These are phyloP conservation scores for Bipolaris victoriae DNA, from an alignment of 2,329 filamentous ascomycete species.

Conservation along the genomic window DNA sequence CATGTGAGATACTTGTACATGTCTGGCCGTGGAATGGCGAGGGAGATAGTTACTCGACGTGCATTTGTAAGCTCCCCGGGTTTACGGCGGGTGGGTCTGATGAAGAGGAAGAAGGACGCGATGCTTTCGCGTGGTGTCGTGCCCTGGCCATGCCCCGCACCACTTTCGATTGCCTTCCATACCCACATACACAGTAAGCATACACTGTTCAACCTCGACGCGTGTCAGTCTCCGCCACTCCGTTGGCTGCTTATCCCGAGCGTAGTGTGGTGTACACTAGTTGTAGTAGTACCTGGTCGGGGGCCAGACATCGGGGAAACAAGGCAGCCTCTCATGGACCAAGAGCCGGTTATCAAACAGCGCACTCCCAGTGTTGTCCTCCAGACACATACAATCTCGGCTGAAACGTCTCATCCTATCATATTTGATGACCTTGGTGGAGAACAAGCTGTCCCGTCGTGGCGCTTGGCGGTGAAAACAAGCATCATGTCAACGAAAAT, in stretches of 20 bases:
- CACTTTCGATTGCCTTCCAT: slow-evolving; percentile 10
- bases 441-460: neutral
- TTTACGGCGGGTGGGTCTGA: slow-evolving; percentile 5
- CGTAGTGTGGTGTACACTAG: neutral
- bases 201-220: neutral
- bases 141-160: slow-evolving; percentile 4
- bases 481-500: neutral
- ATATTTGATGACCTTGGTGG: neutral
- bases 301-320: neutral
- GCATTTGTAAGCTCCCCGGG: slow-evolving; percentile 15
- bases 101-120: slow-evolving; percentile 6
- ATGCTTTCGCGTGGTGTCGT: slow-evolving; percentile 7
- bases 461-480: slow-evolving; percentile 1
- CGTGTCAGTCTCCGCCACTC: neutral
- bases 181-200: neutral
- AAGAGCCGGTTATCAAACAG: neutral
- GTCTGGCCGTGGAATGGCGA: neutral
- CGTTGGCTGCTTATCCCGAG: neutral
- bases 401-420: neutral
- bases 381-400: neutral
- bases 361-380: neutral
- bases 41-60: neutral
- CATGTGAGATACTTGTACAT: neutral
- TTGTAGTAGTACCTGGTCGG: neutral
- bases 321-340: neutral